Conservation (phyloP, 1,284 basidiomycete genomes). For the Sphaerobolus stellatus region DNA sequence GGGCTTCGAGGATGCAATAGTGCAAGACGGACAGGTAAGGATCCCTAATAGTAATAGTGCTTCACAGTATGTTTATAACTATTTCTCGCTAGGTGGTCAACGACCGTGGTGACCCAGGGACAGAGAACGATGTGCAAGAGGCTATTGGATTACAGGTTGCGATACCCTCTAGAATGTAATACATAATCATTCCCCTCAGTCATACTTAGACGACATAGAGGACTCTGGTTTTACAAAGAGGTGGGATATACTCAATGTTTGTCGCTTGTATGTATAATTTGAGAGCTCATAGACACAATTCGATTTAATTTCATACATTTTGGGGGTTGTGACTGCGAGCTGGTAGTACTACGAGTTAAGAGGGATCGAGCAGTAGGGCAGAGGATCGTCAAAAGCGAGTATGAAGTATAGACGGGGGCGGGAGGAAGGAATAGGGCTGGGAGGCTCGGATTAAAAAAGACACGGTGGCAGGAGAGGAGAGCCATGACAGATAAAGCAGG, state of each 20-base stretch:
- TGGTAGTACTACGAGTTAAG: background rate
- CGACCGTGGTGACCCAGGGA: slow-evolving; percentile 60
- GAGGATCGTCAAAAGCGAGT: background rate
- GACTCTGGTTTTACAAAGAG: no score
- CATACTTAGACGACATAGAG: no score
- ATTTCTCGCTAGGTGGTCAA: slow-evolving; percentile 50
- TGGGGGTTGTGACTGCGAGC: no score
- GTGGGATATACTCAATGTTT: no score
- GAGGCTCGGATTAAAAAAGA: background rate
- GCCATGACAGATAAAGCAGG: background rate
- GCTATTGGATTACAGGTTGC: slow-evolving; percentile 53
- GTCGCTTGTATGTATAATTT: no score
- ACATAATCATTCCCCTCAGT: no score
- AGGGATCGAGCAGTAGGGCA: background rate
- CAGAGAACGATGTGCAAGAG: slow-evolving; percentile 56
- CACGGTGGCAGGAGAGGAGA: background rate
- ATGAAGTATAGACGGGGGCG: background rate
- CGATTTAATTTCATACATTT: no score
- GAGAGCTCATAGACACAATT: no score
- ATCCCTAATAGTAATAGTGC: background rate
- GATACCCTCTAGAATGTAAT: slow-evolving; percentile 1
- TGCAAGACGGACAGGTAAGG: slow-evolving; percentile 48
- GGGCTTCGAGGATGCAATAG: slow-evolving; percentile 73
- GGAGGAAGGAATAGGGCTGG: background rate
- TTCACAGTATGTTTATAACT: background rate